These are phyloP conservation scores for Physcomitrellopsis africana DNA, from an alignment of 225 moss, liverwort and hornwort genomes.

Conservation along the genomic window DNA sequence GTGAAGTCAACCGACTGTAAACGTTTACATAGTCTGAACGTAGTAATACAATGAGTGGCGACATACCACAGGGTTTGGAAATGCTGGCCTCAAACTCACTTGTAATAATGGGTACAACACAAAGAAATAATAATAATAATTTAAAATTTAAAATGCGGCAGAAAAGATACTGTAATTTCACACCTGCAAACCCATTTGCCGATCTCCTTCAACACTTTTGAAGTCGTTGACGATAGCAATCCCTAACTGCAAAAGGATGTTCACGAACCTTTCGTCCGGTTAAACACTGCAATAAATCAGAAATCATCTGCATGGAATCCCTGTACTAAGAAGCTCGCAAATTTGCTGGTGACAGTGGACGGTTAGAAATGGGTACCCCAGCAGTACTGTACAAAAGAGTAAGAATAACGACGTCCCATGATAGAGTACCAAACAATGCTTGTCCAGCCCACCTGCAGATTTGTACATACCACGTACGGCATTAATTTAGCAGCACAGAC, in stretches of 20 bases:
- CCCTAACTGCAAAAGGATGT: slow-evolving; percentile 68
- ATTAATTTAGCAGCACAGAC: not conserved
- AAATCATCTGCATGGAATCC: not conserved
- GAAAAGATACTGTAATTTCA: not conserved
- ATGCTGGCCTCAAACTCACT: not conserved
- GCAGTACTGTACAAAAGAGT: slow-evolving; percentile 98
- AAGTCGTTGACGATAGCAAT: slow-evolving; percentile 98
- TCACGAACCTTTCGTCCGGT: not conserved
- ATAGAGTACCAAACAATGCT: slow-evolving; percentile 86
- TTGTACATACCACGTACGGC: slow-evolving; percentile 10
- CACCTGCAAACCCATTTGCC: slow-evolving; percentile 94
- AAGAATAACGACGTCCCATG: slow-evolving; percentile 82
- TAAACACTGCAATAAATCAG: not conserved
- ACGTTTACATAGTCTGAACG: not conserved
- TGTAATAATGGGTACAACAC: not conserved
- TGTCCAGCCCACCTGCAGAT: slow-evolving; percentile 94
- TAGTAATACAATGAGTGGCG: not conserved
- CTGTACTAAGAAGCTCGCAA: not conserved
- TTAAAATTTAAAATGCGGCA: not conserved
- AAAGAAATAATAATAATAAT: not conserved
- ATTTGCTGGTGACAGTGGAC: not conserved
- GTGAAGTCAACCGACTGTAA: not conserved
- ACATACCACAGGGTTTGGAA: not conserved
- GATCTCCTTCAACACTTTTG: slow-evolving; percentile 96
- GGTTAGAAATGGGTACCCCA: slow-evolving; percentile 53